Conservation (phyloP, 148 eudicot genomes). For the Chenopodium quinoa region DNA sequence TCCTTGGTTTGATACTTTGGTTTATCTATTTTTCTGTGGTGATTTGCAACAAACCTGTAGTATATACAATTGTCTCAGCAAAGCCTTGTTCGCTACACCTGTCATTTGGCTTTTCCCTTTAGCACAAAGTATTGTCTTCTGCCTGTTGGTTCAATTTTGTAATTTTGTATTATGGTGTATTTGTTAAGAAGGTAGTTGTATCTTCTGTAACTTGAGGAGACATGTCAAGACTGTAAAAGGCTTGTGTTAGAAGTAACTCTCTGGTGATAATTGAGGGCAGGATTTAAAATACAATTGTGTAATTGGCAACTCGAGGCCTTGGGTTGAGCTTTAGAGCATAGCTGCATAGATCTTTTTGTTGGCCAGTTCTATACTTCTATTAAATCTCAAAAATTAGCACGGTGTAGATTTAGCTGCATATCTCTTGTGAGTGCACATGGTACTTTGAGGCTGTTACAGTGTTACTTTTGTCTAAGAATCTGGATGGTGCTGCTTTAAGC, state of each 20-base stretch:
- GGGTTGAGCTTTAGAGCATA: not conserved
- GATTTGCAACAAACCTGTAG: not conserved
- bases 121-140: not conserved
- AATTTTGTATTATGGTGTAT: not conserved
- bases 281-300: not conserved
- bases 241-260: not conserved
- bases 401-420: not conserved
- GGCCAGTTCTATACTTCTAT: not conserved
- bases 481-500: not conserved
- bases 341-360: not conserved
- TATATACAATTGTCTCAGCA: not conserved
- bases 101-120: not conserved
- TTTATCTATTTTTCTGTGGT: not conserved
- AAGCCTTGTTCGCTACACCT: not conserved
- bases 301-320: not conserved
- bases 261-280: not conserved
- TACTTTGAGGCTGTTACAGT: not conserved
- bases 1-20: not conserved
- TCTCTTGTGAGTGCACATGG: not conserved
- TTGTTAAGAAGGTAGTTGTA: not conserved
- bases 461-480: not conserved
- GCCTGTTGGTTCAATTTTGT: not conserved
- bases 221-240: not conserved
- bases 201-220: not conserved
- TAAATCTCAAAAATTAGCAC: not conserved